Conservation (phyloP, 352 stramenopile species). For the Halophytophthora batemanensis region DNA sequence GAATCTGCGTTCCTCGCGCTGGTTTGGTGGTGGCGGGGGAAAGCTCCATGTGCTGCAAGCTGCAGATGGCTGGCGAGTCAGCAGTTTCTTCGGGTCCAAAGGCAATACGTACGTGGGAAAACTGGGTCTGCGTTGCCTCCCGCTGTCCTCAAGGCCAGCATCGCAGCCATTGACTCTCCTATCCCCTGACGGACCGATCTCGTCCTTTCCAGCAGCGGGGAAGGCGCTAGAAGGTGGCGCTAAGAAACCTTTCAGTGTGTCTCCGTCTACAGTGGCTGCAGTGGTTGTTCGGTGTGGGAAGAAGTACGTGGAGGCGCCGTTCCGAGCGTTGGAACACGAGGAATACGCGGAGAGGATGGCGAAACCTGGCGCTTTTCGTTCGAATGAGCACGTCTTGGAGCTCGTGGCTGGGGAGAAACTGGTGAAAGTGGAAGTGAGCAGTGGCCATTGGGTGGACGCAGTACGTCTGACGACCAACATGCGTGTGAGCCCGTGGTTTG, state of each 20-base stretch:
- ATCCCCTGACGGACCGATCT: background rate
- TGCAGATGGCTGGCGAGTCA: constrained; percentile 38
- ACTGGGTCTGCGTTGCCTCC: constrained; percentile 37
- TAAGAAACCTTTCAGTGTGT: constrained; percentile 21
- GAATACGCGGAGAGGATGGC: constrained; percentile 10
- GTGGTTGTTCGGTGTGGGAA: constrained; percentile 33
- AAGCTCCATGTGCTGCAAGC: constrained; percentile 37
- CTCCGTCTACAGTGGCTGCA: constrained; percentile 14
- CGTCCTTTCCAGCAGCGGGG: constrained; percentile 17
- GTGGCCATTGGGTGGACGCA: constrained; percentile 52
- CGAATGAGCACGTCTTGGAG: constrained; percentile 48
- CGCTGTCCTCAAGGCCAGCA: constrained; percentile 4
- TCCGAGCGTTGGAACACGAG: constrained; percentile 29
- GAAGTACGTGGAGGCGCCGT: constrained; percentile 28
- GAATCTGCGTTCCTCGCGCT: constrained; percentile 50
- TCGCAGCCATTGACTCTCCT: background rate
- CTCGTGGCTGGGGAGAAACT: constrained; percentile 37
- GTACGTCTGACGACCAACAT: constrained; percentile 45
- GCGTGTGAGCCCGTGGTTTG: constrained; percentile 48
- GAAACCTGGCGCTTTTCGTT: constrained; percentile 22
- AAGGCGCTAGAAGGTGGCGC: constrained; percentile 26
- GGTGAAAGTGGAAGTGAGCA: constrained; percentile 36
- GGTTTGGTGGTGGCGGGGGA: constrained; percentile 59
- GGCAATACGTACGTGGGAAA: constrained; percentile 48
- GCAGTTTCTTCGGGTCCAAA: constrained; percentile 48